These are phyloP conservation scores for Paracorniculantispora psalliotae DNA, from an alignment of 2,329 filamentous ascomycete species.

Conservation along the genomic window DNA sequence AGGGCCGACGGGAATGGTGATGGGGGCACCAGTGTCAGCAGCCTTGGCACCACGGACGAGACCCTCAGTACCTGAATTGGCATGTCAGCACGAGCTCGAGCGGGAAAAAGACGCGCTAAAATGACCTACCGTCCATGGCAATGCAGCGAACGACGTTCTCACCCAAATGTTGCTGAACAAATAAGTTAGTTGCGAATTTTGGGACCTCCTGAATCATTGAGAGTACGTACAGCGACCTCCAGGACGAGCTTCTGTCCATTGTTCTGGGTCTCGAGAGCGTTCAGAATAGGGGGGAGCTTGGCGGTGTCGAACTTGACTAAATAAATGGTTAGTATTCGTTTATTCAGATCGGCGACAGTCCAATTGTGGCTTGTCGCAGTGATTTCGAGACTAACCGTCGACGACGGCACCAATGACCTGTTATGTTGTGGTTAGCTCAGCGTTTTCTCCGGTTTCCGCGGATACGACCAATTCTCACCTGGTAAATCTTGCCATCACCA, in stretches of 20 bases:
- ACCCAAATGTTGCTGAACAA: slow-evolving; percentile 89
- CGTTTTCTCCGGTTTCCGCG: neutral
- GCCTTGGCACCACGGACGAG: slow-evolving; percentile 87
- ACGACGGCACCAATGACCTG: slow-evolving; percentile 98
- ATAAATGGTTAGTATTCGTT: slow-evolving; percentile 25
- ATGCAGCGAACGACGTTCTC: slow-evolving; percentile 99
- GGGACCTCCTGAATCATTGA: slow-evolving; percentile 8
- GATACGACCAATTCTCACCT: slow-evolving; percentile 41
- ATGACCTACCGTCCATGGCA: slow-evolving; percentile 94
- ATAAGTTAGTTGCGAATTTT: slow-evolving; percentile 31
- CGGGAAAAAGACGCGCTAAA: slow-evolving; percentile 13
- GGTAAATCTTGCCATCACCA: slow-evolving; percentile 64
- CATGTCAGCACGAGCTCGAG: slow-evolving; percentile 11
- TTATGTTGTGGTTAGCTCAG: slow-evolving; percentile 48
- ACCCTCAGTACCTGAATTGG: slow-evolving; percentile 85
- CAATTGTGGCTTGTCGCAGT: slow-evolving; percentile 12
- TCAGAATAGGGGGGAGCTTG: slow-evolving; percentile 93
- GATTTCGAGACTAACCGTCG: slow-evolving; percentile 66
- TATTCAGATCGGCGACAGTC: slow-evolving; percentile 14
- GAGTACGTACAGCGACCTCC: slow-evolving; percentile 78
- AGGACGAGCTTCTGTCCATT: slow-evolving; percentile 90
- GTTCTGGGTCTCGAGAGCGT: slow-evolving; percentile 89
- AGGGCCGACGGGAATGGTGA: slow-evolving; percentile 92
- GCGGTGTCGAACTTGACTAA: slow-evolving; percentile 94
- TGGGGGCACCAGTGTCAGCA: slow-evolving; percentile 86